These are phyloP conservation scores for Trichoderma hamatum DNA, from an alignment of 2,329 filamentous ascomycete genomes.

Conservation along the genomic window DNA sequence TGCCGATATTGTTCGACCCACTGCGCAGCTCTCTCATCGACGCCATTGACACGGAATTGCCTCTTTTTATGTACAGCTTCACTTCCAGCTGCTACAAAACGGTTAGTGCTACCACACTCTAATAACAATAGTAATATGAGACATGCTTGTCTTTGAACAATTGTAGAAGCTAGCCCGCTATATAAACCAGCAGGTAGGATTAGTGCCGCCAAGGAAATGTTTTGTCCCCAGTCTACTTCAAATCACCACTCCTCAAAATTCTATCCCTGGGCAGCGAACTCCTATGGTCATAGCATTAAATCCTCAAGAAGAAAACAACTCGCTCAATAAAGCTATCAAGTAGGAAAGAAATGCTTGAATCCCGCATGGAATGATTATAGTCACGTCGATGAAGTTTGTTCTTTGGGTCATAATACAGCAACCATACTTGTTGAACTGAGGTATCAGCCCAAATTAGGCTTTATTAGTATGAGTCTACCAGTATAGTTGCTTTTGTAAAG, in stretches of 20 bases:
- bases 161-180: not conserved
- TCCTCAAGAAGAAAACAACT: too few relatives aligned
- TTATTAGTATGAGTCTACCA: not conserved
- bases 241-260: too few relatives aligned
- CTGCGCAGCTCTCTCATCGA: not conserved
- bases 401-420: not conserved
- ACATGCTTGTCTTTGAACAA: not conserved
- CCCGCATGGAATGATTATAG: too few relatives aligned
- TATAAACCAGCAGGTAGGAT: not conserved
- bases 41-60: not conserved
- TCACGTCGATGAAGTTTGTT: too few relatives aligned
- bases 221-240: too few relatives aligned
- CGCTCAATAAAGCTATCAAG: too few relatives aligned
- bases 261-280: too few relatives aligned
- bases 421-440: not conserved
- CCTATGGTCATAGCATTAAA: too few relatives aligned
- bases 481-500: not conserved
- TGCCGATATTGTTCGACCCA: not conserved
- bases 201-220: not conserved
- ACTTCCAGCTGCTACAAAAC: not conserved
- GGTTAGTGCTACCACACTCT: not conserved
- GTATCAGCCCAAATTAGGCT: not conserved
- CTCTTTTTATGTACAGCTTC: not conserved
- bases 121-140: not conserved
- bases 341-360: too few relatives aligned